Base-by-base conservation (phyloP, 2,329 filamentous ascomycete species). In the Podosphaera xanthii region DNA sequence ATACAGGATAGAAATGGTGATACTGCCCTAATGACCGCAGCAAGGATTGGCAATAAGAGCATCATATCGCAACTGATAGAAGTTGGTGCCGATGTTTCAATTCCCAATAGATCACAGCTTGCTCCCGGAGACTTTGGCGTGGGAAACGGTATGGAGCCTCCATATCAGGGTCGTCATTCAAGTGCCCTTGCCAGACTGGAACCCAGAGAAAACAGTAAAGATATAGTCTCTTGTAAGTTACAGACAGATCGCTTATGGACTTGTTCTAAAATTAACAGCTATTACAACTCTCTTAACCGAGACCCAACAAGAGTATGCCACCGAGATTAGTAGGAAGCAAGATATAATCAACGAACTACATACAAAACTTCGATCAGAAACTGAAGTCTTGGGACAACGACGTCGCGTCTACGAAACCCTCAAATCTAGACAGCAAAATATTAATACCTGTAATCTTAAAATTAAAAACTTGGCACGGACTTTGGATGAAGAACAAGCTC, bases 51-150 rank as follows among this genome's bases (percentile, higher is more conserved):
- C 31, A 97, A 95, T 69, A 79, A 86, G 59, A 94, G 88, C 66
- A 95, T 98, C 65, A 94, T 97, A 60, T 91, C 89, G n/a, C 92
- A 98, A 69, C 76, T 98, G 38, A 76, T 97, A 9, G 92, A 98
- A 71, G 90, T 98, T 50, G 89, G 91, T 60, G 92, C 92, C 1
- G 89, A 97, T 70, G 85, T 89, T n/a, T 82, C 84, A 58, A 90
- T 97, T 67, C 80, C 88, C 4, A 98, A 98, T 67, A 82, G 89
- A 56, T 90, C 90, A 52, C 90, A 91, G 30, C 76, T 97, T 10
- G 79, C 87, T 46, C 90, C 92, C 0, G 77, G 89, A n/a, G 92
- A 97, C 69, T 98, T 98, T 72, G 91, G 91, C 7, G 87, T 97
- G 35, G 88, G 88, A 4, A 80, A 81, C 8, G 65, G 63, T 40